Conservation (phyloP, 2,329 filamentous ascomycete genomes). For the Diaporthe aspalathi region DNA sequence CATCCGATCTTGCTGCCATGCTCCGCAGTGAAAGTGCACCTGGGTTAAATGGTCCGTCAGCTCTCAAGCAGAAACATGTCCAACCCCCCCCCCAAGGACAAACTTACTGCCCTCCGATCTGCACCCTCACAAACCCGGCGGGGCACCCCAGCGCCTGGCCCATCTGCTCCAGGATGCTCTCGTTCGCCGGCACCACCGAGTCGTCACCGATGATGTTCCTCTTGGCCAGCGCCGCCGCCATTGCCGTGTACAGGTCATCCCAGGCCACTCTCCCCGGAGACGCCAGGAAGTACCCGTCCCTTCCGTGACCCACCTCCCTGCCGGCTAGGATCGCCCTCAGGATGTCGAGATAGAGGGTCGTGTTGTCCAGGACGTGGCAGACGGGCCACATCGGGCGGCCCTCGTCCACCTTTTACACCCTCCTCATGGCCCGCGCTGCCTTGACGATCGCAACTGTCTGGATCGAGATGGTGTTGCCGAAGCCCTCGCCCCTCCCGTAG, state of each 20-base stretch:
- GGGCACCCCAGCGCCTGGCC: constrained; percentile 51
- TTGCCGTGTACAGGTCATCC: constrained; percentile 61
- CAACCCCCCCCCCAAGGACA: not conserved
- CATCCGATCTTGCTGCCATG: constrained; percentile 58
- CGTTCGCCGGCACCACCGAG: constrained; percentile 50
- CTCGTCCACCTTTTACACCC: constrained; percentile 56
- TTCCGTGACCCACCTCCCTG: constrained; percentile 52
- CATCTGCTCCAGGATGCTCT: constrained; percentile 53
- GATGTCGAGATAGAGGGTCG: constrained; percentile 57
- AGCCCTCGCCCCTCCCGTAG: constrained; percentile 60
- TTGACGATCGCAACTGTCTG: constrained; percentile 61
- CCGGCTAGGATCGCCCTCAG: constrained; percentile 56
- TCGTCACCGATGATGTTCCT: constrained; percentile 53
- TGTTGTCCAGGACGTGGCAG: constrained; percentile 61
- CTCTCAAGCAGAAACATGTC: not conserved
- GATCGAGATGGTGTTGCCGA: constrained; percentile 63
- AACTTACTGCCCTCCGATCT: constrained; percentile 57
- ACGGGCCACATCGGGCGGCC: constrained; percentile 61
- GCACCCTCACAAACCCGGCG: constrained; percentile 51
- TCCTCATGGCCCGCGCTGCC: constrained; percentile 54
- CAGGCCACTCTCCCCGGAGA: constrained; percentile 60
- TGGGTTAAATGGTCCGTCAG: constrained; percentile 39
- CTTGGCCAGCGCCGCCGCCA: constrained; percentile 55
- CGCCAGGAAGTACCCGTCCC: constrained; percentile 63
- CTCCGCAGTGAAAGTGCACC: constrained; percentile 56